Base-by-base conservation (phyloP, 1,139 yeast genomes). In the Arxiozyma telluris region DNA sequence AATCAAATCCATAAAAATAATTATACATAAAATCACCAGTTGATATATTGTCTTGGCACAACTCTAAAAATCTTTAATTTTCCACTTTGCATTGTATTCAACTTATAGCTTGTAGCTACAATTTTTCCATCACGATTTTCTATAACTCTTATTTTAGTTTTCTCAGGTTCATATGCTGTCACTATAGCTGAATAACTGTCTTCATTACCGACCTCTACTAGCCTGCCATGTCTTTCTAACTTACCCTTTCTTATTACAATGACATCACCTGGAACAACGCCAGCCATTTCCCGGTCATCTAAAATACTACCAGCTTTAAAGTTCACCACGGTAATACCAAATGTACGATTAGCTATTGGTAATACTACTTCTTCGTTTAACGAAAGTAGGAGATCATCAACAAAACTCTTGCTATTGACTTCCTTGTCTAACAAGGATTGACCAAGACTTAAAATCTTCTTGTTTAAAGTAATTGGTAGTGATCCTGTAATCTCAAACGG, bases 181-280 rank as follows among this genome's bases (percentile, higher is more conserved):
- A 91, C 80, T 21, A 89, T 69, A 1, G 76, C 72, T 38, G 72
- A 69, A 56, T 74, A 73, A 4, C 79, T 78, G n/a, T 60, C 62
- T 3, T 71, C 69, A 4, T 68, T 71, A 22, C 91, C 90, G 17
- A 81, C 77, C 18, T 77, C 79, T 22, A 67, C 55, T 45, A 81
- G 64, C 53, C 83, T 79, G 18, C 57, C 58, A 61, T 84, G 88
- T 9, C 83, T 80, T 56, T 79, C 82, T 71, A 91, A 90, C 57
- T 78, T 79, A 11, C 90, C 96, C 56, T 82, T 81, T 62, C 84
- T 80, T 59, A 89, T 79, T 57, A 89, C 85, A 50, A 89, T 71
- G 20, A 93, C 76, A 67, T 93, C 98, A 55, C 98, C 98, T 0
- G 94, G 83, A 51, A 79, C 77, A 55, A 89, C 79, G 11, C 51